Base-by-base conservation (phyloP, 2,329 filamentous ascomycete genomes). In the Cercospora sp. region DNA sequence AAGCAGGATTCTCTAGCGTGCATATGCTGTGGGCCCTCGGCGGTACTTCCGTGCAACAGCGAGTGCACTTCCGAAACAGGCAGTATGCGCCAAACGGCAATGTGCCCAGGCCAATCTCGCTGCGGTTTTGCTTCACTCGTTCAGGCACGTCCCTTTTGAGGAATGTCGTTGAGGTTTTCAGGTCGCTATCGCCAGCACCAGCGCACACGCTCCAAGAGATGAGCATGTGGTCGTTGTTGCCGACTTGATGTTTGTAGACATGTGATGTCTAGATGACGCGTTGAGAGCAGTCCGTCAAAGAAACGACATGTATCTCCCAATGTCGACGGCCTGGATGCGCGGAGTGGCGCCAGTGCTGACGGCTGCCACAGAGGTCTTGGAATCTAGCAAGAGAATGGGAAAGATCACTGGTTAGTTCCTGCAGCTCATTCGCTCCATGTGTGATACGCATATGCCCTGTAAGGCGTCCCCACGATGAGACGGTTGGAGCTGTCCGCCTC, bases 11-110 rank as follows among this genome's bases (percentile, higher is more conserved):
- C 55, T 31, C 55, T 59, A 59, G 55, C 55, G 55, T 59, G 55
- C 55, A 59, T 59, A 36, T 59, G 55, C 13, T 59, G 55, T 59
- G 55, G 55, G 28, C 28, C 55, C 55, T 36, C 55, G 55, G 55
- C 26, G 55, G 55, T 59, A 36, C 16, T 20, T 58, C 55, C 55
- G 26, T 58, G 26, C 26, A 20, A 58, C 55, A 57, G 53, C 20
- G 53, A 57, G 53, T 23, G 1, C 26, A 31, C 20, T n/a, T 57
- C 53, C 53, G 23, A 3, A 30, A 48, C 36, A 51, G 40, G 63
- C 18, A 33, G 6, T 48, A 28, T 30, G 23, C 28, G 23, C 20
- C 28, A 13, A n/a, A 28, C 53, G 16, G 16, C 53, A 30, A 2
- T 31, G 13, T 31, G 9, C 53, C 30, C 31, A 18, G 1, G 3